phyloP scores from a whole-genome alignment of 805 yeast species.

The Cyberlindnera mississippiensis region DNA sequence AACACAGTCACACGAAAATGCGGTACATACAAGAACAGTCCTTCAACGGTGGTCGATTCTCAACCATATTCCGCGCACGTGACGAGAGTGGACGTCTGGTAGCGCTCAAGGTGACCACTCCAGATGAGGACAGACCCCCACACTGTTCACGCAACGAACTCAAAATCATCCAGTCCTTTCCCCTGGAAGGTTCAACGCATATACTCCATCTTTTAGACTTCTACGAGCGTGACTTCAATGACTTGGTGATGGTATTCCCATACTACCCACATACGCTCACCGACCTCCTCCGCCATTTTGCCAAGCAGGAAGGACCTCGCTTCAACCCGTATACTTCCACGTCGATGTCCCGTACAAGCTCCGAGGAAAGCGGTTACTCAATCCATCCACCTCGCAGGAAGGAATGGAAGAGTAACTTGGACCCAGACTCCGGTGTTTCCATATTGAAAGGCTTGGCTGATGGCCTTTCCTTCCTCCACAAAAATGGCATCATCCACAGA shows the following conservation, averaged over 20 bases:
- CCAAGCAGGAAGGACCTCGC: slow-evolving; percentile 26
- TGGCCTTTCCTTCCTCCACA: slow-evolving; percentile 63
- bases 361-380: not conserved
- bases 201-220: slow-evolving; percentile 25
- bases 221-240: slow-evolving; percentile 28
- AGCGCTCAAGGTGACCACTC: slow-evolving; percentile 47
- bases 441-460: slow-evolving; percentile 36
- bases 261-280: slow-evolving; percentile 34
- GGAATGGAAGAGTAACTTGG: slow-evolving; percentile 15
- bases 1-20: not conserved
- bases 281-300: slow-evolving; percentile 30
- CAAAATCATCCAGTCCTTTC: slow-evolving; percentile 30
- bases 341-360: not conserved
- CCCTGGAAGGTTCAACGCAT: slow-evolving; percentile 14
- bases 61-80: slow-evolving; percentile 34
- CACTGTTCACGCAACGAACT: slow-evolving; percentile 48
- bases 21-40: slow-evolving; percentile 17
- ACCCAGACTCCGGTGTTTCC: slow-evolving; percentile 16
- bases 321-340: slow-evolving; percentile 30
- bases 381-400: not conserved
- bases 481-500: slow-evolving; percentile 78
- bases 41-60: slow-evolving; percentile 42
- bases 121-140: slow-evolving; percentile 50
- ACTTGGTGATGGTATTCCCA: slow-evolving; percentile 41
- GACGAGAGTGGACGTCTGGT: slow-evolving; percentile 19